These are phyloP conservation scores for Alternaria brassicae DNA, from an alignment of 2,329 filamentous ascomycete species.

Conservation along the genomic window DNA sequence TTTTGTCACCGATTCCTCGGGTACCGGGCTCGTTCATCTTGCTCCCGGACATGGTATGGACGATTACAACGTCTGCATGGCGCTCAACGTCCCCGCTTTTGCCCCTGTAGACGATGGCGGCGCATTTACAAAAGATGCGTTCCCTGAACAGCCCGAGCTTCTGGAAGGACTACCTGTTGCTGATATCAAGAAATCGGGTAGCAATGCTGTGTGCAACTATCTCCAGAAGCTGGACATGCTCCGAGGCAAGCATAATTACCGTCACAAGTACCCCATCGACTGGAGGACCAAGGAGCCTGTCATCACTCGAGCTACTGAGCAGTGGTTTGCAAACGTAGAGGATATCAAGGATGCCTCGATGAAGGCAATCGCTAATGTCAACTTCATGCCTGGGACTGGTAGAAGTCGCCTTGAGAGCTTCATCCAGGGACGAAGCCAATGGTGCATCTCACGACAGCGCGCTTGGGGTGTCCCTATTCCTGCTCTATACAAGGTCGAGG, in stretches of 20 bases:
- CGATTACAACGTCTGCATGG: slow-evolving; percentile 83
- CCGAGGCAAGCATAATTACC: slow-evolving; percentile 72
- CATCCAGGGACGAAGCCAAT: slow-evolving; percentile 85
- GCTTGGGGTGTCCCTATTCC: slow-evolving; percentile 98
- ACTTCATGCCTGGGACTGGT: slow-evolving; percentile 79
- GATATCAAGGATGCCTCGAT: slow-evolving; percentile 79
- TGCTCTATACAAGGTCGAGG: slow-evolving; percentile 75
- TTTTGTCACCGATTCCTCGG: slow-evolving; percentile 90
- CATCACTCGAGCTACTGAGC: slow-evolving; percentile 88
- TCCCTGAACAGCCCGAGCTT: slow-evolving; percentile 70
- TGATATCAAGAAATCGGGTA: slow-evolving; percentile 62
- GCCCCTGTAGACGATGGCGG: slow-evolving; percentile 86
- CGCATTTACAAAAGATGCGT: slow-evolving; percentile 79
- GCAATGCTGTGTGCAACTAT: slow-evolving; percentile 71
- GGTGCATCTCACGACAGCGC: slow-evolving; percentile 96
- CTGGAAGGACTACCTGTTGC: slow-evolving; percentile 78
- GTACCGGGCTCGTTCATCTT: slow-evolving; percentile 91
- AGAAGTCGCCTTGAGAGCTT: slow-evolving; percentile 82
- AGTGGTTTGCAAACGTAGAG: slow-evolving; percentile 96
- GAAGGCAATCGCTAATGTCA: slow-evolving; percentile 71
- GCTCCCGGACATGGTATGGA: slow-evolving; percentile 97
- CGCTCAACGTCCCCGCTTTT: slow-evolving; percentile 72
- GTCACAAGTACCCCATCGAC: slow-evolving; percentile 96
- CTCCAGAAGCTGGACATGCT: slow-evolving; percentile 63
- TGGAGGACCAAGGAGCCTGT: slow-evolving; percentile 96